Evolutionary conservation across 306 rosid species (phyloP), one percentile per base, ranked within the genome.

Genomic region (Gastrolobium bilobum): DNA sequence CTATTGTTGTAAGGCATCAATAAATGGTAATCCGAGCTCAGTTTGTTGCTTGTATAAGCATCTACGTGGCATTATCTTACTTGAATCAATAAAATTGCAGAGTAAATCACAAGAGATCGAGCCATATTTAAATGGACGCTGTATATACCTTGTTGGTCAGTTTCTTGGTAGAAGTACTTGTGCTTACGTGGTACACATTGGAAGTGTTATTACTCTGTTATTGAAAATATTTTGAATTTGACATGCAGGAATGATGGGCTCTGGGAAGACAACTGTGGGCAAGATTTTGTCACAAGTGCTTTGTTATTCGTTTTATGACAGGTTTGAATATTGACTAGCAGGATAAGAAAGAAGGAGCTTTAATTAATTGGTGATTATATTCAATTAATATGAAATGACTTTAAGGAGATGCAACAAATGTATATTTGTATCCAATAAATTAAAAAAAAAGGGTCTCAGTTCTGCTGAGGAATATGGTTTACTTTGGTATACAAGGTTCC

Each of bases 191-290:
- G 39, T 64, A 56, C 79, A 26, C 47, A 31, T 37, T 60, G 56
- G 20, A 40, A 43, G 60, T 43, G 30, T 47, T 54, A 70, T 62
- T 59, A 65, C 60, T 44, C 57, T 29, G 74, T 29, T 39, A 75
- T 78, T 73, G 53, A 59, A 79, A 68, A 64, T 82, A 37, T 46
- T 53, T 42, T 47, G 66, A 62, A 34, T 78, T 59, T 72, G 57
- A 76, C 54, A 80, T 79, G 81, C 86, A 93, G 98, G 98, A 75
- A 93, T 93, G 97, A 93, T 91, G 98, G 98, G 97, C 42, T 93
- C 98, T 38, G 98, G 98, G 43, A 93, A 93, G 87, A 91, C 98
- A 20, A 93, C 98, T 7, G 89, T 93, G 14, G 97, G 98, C 68
- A 91, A 84, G 84, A 75, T 90, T 83, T 56, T 93, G 86, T 80